phyloP scores from a whole-genome alignment of 495 filamentous ascomycete species.

The Penicillium daleae region DNA sequence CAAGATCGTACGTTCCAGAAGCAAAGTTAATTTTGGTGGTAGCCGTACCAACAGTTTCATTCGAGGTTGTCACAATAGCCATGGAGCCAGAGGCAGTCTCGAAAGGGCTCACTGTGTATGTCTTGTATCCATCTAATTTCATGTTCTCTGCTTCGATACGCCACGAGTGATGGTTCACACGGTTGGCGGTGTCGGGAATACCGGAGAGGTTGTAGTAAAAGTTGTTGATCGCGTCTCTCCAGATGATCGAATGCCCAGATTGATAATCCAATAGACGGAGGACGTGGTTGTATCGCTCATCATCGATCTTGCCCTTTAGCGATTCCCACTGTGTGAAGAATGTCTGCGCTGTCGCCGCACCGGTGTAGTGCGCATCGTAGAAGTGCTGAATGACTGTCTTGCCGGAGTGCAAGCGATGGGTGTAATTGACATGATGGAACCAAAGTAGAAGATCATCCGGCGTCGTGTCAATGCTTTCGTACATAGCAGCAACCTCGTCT shows the following conservation, averaged over 20 bases:
- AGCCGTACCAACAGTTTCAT: constrained; percentile 55
- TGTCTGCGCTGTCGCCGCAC: constrained; percentile 60
- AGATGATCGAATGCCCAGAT: constrained; percentile 69
- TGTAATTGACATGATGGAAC: constrained; percentile 79
- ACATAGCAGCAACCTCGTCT: constrained; percentile 56
- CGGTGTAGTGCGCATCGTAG: constrained; percentile 71
- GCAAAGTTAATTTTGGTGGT: constrained; percentile 47
- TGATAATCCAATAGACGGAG: constrained; percentile 63
- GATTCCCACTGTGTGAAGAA: constrained; percentile 59
- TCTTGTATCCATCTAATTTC: constrained; percentile 57
- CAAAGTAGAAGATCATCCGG: constrained; percentile 72
- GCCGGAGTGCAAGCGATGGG: constrained; percentile 62
- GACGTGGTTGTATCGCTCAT: constrained; percentile 62
- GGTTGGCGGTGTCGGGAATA: constrained; percentile 56
- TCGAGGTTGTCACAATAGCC: constrained; percentile 53
- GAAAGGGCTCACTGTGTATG: constrained; percentile 54
- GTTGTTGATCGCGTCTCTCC: constrained; percentile 65
- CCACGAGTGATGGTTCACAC: constrained; percentile 62
- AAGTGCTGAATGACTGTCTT: constrained; percentile 78
- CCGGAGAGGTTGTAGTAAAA: constrained; percentile 64
- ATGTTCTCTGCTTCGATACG: constrained; percentile 69
- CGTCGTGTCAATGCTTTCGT: constrained; percentile 64
- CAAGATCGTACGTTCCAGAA: constrained; percentile 62
- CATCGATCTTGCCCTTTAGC: constrained; percentile 60
- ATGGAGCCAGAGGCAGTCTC: constrained; percentile 55